A percentile compares a stretch with the other conserved stretches of the same genome.
These are phyloP conservation scores for Incumbomyces lentus DNA, from an alignment of 2,329 filamentous ascomycete genomes.

Conservation along the genomic window DNA sequence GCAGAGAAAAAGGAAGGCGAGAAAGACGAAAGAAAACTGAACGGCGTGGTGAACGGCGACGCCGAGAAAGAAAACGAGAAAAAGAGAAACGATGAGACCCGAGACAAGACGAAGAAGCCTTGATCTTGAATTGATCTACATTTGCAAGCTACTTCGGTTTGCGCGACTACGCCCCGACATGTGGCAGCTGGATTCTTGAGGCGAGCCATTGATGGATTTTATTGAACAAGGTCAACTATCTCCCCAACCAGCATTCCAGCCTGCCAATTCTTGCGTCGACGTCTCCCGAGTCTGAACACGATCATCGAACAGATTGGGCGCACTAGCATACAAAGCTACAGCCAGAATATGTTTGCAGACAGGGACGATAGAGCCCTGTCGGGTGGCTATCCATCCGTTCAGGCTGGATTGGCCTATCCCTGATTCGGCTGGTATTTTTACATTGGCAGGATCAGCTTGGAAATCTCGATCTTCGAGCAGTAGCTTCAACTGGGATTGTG, in stretches of 20 bases:
- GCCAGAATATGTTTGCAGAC: conserved; percentile 87
- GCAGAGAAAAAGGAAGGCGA: conserved; percentile 52
- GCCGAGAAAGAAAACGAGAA: conserved; percentile 41
- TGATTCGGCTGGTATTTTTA: background rate
- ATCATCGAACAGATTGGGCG: conserved; percentile 45
- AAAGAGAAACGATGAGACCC: conserved; percentile 44
- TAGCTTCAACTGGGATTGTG: conserved; percentile 42
- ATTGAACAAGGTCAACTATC: conserved; percentile 14
- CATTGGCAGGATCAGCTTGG: background rate
- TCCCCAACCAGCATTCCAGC: conserved; percentile 47
- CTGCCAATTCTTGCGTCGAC: conserved; percentile 59
- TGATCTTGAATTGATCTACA: conserved; percentile 23
- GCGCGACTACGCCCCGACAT: too few relatives aligned
- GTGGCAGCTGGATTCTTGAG: too few relatives aligned
- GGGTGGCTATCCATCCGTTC: conserved; percentile 30
- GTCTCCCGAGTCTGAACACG: conserved; percentile 48
- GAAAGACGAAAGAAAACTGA: conserved; percentile 39
- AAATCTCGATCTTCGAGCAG: conserved; percentile 2
- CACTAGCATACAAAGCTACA: conserved; percentile 62
- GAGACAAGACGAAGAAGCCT: conserved; percentile 51
- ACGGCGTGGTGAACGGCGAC: conserved; percentile 42
- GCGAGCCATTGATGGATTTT: too few relatives aligned
- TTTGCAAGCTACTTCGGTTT: background rate
- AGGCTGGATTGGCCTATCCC: background rate
- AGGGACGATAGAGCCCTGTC: conserved; percentile 31